phyloP scores from a whole-genome alignment of 1,284 basidiomycete genomes.

The Cryptococcus sp. region DNA sequence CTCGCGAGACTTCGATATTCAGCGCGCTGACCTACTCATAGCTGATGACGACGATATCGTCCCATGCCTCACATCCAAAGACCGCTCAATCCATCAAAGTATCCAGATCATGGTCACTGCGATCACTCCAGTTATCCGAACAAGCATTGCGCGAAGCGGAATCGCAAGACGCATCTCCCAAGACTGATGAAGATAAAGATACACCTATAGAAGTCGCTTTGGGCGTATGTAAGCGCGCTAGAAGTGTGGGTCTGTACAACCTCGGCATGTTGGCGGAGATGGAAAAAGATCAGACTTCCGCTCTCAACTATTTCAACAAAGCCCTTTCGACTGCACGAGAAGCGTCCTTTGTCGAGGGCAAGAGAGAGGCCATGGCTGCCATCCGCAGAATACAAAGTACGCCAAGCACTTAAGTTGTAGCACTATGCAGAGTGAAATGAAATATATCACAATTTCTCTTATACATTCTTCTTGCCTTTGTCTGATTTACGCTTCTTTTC shows the following conservation, averaged over 20 bases:
- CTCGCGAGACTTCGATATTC: too few relatives aligned
- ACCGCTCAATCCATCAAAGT: slow-evolving; percentile 40
- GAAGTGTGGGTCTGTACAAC: slow-evolving; percentile 46
- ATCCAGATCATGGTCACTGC: slow-evolving; percentile 47
- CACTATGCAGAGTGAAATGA: too few relatives aligned
- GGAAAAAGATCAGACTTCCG: slow-evolving; percentile 32
- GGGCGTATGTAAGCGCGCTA: slow-evolving; percentile 40
- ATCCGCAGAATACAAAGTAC: slow-evolving; percentile 24
- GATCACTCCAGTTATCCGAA: slow-evolving; percentile 44
- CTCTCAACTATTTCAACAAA: slow-evolving; percentile 35
- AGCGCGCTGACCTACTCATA: slow-evolving; percentile 5
- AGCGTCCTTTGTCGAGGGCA: slow-evolving; percentile 43
- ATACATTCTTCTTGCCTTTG: too few relatives aligned
- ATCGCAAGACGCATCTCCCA: slow-evolving; percentile 4
- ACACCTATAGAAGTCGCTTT: slow-evolving; percentile 22
- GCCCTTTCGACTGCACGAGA: slow-evolving; percentile 36
- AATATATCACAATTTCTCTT: too few relatives aligned
- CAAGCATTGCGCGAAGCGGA: slow-evolving; percentile 28
- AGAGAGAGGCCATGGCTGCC: slow-evolving; percentile 44
- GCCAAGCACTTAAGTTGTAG: too few relatives aligned
- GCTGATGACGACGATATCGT: slow-evolving; percentile 52
- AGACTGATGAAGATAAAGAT: slow-evolving; percentile 15
- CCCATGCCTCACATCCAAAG: slow-evolving; percentile 43
- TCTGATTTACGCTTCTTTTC: neutral
- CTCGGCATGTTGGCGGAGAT: slow-evolving; percentile 52